A percentile compares a stretch with the other conserved stretches of the same genome.
phyloP scores from a whole-genome alignment of 1,284 basidiomycete species.

The Microbotryomycetes sp. region DNA sequence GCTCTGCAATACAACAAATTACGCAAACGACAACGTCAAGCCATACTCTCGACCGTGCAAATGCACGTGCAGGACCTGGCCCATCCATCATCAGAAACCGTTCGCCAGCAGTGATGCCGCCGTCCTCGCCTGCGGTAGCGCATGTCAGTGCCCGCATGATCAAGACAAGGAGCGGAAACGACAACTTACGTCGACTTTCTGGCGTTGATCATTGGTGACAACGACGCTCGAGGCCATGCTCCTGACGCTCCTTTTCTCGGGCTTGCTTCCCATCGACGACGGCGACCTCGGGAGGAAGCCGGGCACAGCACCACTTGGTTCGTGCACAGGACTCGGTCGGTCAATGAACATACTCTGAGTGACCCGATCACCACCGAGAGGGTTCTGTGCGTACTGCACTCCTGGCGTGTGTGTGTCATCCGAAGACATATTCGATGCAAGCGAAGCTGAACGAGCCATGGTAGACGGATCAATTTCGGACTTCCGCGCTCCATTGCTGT shows the following conservation, averaged over 20 bases:
- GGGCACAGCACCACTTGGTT: too few relatives aligned
- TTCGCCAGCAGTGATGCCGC: constrained; percentile 33
- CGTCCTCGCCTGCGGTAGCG: constrained; percentile 19
- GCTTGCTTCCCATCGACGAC: background rate
- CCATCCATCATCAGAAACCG: constrained; percentile 18
- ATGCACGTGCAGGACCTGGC: background rate
- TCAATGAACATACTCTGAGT: too few relatives aligned
- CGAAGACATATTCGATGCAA: background rate
- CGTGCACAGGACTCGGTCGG: too few relatives aligned
- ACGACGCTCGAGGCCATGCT: constrained; percentile 33
- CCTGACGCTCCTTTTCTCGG: constrained; percentile 23
- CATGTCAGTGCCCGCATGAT: background rate
- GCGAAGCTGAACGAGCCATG: background rate
- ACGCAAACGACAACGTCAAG: too few relatives aligned
- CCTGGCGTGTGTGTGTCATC: background rate
- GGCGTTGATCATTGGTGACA: constrained; percentile 24
- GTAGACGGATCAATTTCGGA: background rate
- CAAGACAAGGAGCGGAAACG: background rate
- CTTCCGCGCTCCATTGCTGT: background rate
- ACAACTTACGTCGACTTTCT: constrained; percentile 25
- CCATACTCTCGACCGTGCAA: too few relatives aligned
- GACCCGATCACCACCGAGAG: background rate
- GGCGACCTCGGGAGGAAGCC: too few relatives aligned
- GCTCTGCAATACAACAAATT: too few relatives aligned
- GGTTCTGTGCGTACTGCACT: background rate